Evolutionary conservation across 176 grass and related monocot genomes (phyloP), one percentile per base, ranked within the genome.

Genomic region (Hsuehochloa calcarea): DNA sequence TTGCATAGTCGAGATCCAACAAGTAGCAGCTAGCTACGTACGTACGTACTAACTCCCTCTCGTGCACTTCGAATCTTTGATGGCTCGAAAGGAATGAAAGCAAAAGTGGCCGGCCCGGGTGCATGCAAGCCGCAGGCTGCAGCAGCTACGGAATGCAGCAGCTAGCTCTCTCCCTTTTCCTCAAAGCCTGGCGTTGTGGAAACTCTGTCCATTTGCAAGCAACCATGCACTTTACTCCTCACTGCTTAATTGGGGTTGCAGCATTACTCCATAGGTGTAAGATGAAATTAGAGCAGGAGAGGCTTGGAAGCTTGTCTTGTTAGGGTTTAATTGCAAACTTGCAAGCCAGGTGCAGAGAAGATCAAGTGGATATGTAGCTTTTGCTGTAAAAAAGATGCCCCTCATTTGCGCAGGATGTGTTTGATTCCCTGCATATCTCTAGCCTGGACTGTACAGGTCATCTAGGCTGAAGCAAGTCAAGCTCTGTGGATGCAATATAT

Each of bases 171-270:
- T 4, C 19, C 17, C 70, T 67, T 70, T 82, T 78, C 40, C 61
- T 66, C 63, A 88, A 88, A 88, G 72, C 39, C 49, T 70, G 86
- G 79, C 29, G 66, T 29, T 64, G 40, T 77, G 25, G 39, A 82
- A 76, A 82, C 79, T 82, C 70, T 77, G 86, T 82, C 86, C 84
- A 79, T 86, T 71, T 37, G 70, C 51, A 35, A 51, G 35, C 16
- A 15, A 3, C 4, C 26, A 4, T 17, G 5, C 14, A 15, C 0
- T 78, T 41, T 78, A 10, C 12, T 19, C 38, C 14, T 6, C 61
- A 15, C 77, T 55, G 10, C 3, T 10, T 77, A 60, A 60, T 60
- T 10, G 13, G 41, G 74, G 12, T 16, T 8, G 31, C 52, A 56
- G 2, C 16, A 73, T 26, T 5, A 71, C 40, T 2, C 19, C 67